Percentiles rank a stretch among this genome's conserved stretches.
Conservation (phyloP, 2,329 filamentous ascomycete species). For the Pseudogymnoascus sp. region DNA sequence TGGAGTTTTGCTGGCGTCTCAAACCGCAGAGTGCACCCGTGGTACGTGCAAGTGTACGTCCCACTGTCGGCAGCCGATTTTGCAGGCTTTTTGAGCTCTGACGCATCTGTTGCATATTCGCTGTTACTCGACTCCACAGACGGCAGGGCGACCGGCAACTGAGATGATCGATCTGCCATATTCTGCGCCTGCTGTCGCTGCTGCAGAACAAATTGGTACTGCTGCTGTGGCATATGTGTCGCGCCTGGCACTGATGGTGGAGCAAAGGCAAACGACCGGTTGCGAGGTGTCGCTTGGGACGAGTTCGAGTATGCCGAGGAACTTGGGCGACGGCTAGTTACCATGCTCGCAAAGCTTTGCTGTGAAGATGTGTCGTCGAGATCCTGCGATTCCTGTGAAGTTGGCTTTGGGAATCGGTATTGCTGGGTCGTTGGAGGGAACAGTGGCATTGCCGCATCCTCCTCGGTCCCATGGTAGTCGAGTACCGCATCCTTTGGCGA, state of each 20-base stretch:
- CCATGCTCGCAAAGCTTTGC: slow-evolving; percentile 36
- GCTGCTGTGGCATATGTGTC: slow-evolving; percentile 24
- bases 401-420: slow-evolving; percentile 28
- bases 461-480: slow-evolving; percentile 72
- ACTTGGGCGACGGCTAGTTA: slow-evolving; percentile 33
- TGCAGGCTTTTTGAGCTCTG: slow-evolving; percentile 41
- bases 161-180: slow-evolving; percentile 21
- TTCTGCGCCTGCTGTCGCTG: slow-evolving; percentile 22
- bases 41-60: slow-evolving; percentile 94
- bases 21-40: slow-evolving; percentile 81
- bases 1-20: slow-evolving; percentile 80
- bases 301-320: slow-evolving; percentile 28
- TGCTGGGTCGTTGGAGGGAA: slow-evolving; percentile 54
- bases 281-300: slow-evolving; percentile 23
- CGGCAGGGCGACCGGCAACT: slow-evolving; percentile 28
- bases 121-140: slow-evolving; percentile 35
- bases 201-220: slow-evolving; percentile 28
- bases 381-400: slow-evolving; percentile 25
- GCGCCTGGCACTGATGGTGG: slow-evolving; percentile 31
- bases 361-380: slow-evolving; percentile 33
- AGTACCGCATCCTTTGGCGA: slow-evolving; percentile 88
- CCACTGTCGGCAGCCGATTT: slow-evolving; percentile 68
- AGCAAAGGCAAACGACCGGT: slow-evolving; percentile 38
- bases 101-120: slow-evolving; percentile 30
- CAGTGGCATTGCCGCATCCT: slow-evolving; percentile 61